Evolutionary conservation across 352 stramenopile species (phyloP).

Genomic region (Thalassiosira sp.): DNA sequence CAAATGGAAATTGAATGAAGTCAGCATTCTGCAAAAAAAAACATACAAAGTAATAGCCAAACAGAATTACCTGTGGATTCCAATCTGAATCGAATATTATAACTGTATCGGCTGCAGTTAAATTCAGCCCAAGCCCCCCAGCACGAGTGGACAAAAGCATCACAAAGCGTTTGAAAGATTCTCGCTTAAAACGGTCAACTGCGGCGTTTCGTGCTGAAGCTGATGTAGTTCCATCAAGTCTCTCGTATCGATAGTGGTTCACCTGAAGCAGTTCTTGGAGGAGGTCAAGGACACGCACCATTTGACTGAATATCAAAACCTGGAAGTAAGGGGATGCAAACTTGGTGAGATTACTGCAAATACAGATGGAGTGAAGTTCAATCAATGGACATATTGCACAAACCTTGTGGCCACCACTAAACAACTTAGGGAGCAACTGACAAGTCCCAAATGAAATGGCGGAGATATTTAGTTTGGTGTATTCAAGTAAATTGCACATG

Average conservation of each 20-base stretch:
- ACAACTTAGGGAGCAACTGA: conserved; percentile 95
- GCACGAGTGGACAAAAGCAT: conserved; percentile 96
- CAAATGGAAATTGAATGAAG: background rate
- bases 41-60: background rate
- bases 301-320: conserved; percentile 99
- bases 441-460: background rate
- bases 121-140: conserved; percentile 95
- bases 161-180: conserved; percentile 96
- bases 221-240: conserved; percentile 94
- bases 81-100: conserved; percentile 99
- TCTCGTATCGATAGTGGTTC: conserved; percentile 92
- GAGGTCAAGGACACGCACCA: conserved; percentile 93
- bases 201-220: conserved; percentile 91
- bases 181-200: conserved; percentile 97
- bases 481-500: background rate
- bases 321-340: conserved; percentile 6
- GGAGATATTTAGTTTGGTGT: background rate
- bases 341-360: background rate
- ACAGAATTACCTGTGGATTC: conserved; percentile 88
- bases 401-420: conserved; percentile 93
- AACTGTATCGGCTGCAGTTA: conserved; percentile 95
- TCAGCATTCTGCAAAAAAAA: background rate
- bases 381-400: conserved; percentile 45
- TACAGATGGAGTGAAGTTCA: conserved; percentile 88
- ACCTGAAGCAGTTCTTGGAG: conserved; percentile 93